Evolutionary conservation across 2,329 filamentous ascomycete species (phyloP), one percentile per base, ranked within the genome.

Genomic region (Nigrograna mackinnonii): DNA sequence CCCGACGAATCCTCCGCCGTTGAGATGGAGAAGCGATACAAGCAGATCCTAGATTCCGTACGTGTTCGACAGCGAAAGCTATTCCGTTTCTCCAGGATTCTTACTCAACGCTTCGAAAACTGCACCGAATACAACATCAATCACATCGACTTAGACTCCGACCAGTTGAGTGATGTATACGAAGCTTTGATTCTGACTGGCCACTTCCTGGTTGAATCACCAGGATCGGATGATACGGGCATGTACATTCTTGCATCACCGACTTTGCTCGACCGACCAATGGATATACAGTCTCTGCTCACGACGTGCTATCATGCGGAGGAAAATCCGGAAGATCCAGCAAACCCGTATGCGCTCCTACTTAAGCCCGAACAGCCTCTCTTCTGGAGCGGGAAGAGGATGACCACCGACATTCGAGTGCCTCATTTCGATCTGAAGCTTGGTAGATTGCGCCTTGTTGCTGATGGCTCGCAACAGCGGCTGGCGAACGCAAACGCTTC

Each of bases 21-120:
- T 6, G 92, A 96, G 50, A 95, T 96, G 87, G 95, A 94, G 68
- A 96, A 95, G 73, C 84, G 94, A 34, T 99, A 97, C 76, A 97
- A 96, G 71, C 87, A 90, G 48, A 91, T 91, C 50, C 75, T 99
- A 2, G 94, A 99, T 67, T 97, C 94, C 1, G 95, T 97, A 17
- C 90, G 94, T 59, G 91, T 97, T 43, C 84, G 94, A 17, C 94
- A 99, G 70, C 83, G 94, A 68, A 97, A 97, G 81, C 78, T 99
- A 50, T 95, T 97, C 65, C 89, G 94, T 46, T 97, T 97, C 70
- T 94, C 89, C 14, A 83, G 91, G 52, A 89, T 95, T 64, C 71
- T 99, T 41, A 91, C 88, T 56, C 89, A 96, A 62, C 85, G 92
- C 44, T 99, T 99, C 60, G 94, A 99, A 67, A 97, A 99, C 62